These are phyloP conservation scores for Annona squamosa DNA, from an alignment of 164 flowering plant species.

Conservation along the genomic window DNA sequence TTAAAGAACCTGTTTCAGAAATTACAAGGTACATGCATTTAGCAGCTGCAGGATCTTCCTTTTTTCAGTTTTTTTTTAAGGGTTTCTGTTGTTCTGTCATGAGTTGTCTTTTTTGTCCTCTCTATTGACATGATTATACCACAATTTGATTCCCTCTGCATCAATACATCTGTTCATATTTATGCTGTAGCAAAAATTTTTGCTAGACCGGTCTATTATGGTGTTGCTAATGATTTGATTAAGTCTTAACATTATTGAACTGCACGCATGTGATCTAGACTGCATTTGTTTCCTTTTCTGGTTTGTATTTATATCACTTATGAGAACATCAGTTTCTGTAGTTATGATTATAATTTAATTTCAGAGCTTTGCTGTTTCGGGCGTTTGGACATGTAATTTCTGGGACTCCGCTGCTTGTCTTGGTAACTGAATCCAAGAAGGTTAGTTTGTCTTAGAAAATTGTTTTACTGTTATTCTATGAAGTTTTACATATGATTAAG, in stretches of 20 bases:
- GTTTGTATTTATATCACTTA: neutral
- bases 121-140: neutral
- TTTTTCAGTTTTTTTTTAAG: neutral
- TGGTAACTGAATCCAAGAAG: conserved; percentile 62
- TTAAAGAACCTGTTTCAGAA: conserved; percentile 41
- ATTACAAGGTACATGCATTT: conserved; percentile 36
- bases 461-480: too few relatives aligned
- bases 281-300: neutral
- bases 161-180: neutral
- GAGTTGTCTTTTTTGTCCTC: neutral
- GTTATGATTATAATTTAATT: conserved; percentile 7
- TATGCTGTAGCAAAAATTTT: neutral
- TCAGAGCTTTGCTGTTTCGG: conserved; percentile 62
- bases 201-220: neutral
- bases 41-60: neutral
- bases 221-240: neutral
- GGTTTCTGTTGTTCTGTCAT: neutral
- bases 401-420: conserved; percentile 56
- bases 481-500: neutral
- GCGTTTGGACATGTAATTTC: conserved; percentile 68
- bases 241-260: neutral
- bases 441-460: conserved; percentile 22
- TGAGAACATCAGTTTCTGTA: neutral
- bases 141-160: neutral
- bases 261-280: neutral